A percentile compares a stretch with the other conserved stretches of the same genome.
These are phyloP conservation scores for Solanum hybrid DNA, from an alignment of 305 asterid species.

Conservation along the genomic window DNA sequence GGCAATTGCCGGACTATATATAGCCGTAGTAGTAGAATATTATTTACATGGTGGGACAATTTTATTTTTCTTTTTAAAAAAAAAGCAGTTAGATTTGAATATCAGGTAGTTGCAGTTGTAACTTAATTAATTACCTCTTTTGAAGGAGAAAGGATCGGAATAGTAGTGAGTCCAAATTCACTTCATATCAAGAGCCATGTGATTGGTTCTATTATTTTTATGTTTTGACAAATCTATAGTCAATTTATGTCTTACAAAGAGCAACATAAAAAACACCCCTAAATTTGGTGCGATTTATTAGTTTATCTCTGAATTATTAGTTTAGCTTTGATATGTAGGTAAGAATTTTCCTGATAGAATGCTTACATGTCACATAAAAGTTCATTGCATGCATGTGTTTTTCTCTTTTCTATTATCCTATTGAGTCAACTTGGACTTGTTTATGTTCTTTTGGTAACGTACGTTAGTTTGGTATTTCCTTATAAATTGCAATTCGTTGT, in stretches of 20 bases:
- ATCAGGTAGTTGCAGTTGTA: slow-evolving; percentile 18
- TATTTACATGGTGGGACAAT: neutral
- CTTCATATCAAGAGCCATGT: slow-evolving; percentile 33
- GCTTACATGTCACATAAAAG: slow-evolving; percentile 10
- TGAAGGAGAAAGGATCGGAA: slow-evolving; percentile 15
- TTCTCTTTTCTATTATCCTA: slow-evolving; percentile 3
- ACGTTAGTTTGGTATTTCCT: neutral
- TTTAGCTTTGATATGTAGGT: neutral
- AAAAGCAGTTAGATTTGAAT: slow-evolving; percentile 18
- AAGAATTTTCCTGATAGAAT: slow-evolving; percentile 13
- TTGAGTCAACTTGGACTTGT: slow-evolving; percentile 24
- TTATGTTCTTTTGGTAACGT: neutral
- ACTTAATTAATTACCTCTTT: slow-evolving; percentile 13
- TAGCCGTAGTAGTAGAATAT: slow-evolving; percentile 19
- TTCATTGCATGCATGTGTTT: slow-evolving; percentile 22
- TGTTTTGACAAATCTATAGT: slow-evolving; percentile 12
- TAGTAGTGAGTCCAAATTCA: slow-evolving; percentile 37
- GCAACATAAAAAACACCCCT: neutral
- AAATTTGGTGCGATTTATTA: neutral
- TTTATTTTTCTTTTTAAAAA: neutral
- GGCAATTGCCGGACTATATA: slow-evolving; percentile 26
- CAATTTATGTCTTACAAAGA: neutral
- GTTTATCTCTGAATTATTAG: too few relatives aligned
- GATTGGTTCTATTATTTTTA: slow-evolving; percentile 17
- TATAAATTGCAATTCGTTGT: slow-evolving; percentile 9